Conservation (phyloP, 768 basidiomycete species). For the Gelatoporia subvermispora region DNA sequence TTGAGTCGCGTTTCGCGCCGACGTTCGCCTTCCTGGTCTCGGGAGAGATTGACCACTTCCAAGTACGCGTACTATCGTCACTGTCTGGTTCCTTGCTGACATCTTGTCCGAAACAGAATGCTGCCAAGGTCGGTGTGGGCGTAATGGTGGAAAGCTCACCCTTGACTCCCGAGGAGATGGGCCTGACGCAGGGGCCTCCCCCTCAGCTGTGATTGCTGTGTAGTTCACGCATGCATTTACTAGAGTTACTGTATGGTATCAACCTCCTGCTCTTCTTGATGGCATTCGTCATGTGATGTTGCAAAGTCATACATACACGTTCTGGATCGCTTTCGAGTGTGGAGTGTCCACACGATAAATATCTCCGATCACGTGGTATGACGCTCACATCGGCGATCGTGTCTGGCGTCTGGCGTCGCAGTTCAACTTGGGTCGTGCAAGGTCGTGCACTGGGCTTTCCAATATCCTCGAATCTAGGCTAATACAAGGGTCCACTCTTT, state of each 20-base stretch:
- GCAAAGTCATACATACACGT: no score
- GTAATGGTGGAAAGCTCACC: conserved; percentile 93
- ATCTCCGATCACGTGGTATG: no score
- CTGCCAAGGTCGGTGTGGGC: conserved; percentile 92
- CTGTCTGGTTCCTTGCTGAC: background rate
- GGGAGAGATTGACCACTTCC: conserved; percentile 98
- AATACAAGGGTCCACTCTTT: no score
- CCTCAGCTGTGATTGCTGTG: conserved; percentile 2
- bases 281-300: no score
- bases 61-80: conserved; percentile 45
- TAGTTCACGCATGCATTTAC: background rate
- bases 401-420: no score
- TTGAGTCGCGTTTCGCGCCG: conserved; percentile 95
- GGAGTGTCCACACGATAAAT: no score
- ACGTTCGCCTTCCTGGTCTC: conserved; percentile 91
- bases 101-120: conserved; percentile 49
- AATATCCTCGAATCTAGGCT: no score
- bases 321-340: no score
- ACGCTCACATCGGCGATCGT: no score
- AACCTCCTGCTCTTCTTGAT: no score
- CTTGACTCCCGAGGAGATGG: conserved; percentile 82
- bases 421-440: no score
- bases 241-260: background rate
- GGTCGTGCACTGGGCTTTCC: no score
- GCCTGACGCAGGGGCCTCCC: conserved; percentile 25